Percentiles rank a stretch among this genome's conserved stretches.
phyloP scores from a whole-genome alignment of 1,139 yeast genomes.

The Chernovozyma sophiae-reginae region DNA sequence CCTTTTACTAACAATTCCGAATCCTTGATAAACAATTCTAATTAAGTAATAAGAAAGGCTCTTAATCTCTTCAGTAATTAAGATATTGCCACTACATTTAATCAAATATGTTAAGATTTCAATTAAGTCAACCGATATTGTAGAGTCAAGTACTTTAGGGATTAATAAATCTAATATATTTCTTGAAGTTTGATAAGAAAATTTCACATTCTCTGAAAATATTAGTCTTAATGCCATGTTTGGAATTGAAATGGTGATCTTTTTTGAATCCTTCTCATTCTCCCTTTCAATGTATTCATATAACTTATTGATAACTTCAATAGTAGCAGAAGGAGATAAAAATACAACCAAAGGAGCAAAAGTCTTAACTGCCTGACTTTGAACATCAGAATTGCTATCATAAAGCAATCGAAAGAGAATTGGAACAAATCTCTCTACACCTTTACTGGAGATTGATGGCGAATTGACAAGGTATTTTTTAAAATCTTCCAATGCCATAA shows the following conservation, averaged over 20 bases:
- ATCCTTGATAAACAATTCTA: conserved; percentile 36
- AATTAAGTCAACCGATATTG: conserved; percentile 51
- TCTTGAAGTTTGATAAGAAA: conserved; percentile 18
- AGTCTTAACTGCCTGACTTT: conserved; percentile 68
- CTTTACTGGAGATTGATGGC: conserved; percentile 20
- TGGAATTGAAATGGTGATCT: conserved; percentile 59
- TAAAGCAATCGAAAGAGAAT: conserved; percentile 50
- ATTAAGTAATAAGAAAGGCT: conserved; percentile 35
- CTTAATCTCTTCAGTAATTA: conserved; percentile 38
- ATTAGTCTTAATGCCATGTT: conserved; percentile 69
- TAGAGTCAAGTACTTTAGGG: conserved; percentile 17
- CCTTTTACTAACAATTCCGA: conserved; percentile 49
- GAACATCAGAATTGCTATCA: conserved; percentile 73
- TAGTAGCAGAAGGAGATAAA: conserved; percentile 21
- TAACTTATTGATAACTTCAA: conserved; percentile 22
- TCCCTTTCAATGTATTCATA: conserved; percentile 21
- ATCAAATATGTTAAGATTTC: conserved; percentile 62
- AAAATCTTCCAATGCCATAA: conserved; percentile 82
- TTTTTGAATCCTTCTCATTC: conserved; percentile 23
- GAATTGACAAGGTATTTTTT: conserved; percentile 37
- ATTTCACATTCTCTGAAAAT: conserved; percentile 28
- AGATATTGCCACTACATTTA: conserved; percentile 48
- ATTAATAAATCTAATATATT: conserved; percentile 19
- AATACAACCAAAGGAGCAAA: conserved; percentile 39
- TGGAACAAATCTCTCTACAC: conserved; percentile 40